phyloP scores from a whole-genome alignment of 2,329 filamentous ascomycete species.

The Diaporthe australafricana region DNA sequence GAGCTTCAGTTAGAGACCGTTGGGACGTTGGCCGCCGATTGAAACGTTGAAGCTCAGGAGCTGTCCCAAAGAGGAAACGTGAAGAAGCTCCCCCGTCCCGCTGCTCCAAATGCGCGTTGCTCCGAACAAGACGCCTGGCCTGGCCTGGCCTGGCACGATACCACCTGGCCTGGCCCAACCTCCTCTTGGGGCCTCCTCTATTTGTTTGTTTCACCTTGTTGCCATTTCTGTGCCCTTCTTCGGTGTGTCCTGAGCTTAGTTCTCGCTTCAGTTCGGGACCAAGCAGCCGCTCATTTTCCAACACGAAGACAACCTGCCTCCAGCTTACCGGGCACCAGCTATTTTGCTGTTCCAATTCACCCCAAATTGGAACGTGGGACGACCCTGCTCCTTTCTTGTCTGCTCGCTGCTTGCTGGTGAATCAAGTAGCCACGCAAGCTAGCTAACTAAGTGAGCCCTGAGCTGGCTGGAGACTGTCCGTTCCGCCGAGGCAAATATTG shows the following conservation, averaged over 20 bases:
- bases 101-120: neutral
- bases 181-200: conserved; percentile 13
- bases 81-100: neutral
- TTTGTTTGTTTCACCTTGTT: conserved; percentile 1
- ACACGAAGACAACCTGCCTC: neutral
- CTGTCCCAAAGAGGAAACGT: conserved; percentile 22
- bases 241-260: neutral
- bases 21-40: neutral
- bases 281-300: neutral
- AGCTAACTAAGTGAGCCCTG: neutral
- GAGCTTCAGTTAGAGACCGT: conserved; percentile 1
- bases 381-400: neutral
- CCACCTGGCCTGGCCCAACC: neutral
- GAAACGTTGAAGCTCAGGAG: conserved; percentile 26
- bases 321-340: neutral
- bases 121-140: neutral
- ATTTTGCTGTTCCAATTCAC: neutral
- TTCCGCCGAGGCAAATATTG: neutral
- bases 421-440: neutral
- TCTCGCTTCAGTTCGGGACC: neutral
- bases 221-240: neutral
- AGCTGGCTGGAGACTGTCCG: neutral
- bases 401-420: neutral
- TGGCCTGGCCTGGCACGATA: neutral
- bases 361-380: neutral